A percentile compares a stretch with the other conserved stretches of the same genome.
Evolutionary conservation across 441 rosid genomes (phyloP).

Genomic region (Eruca vesicaria): DNA sequence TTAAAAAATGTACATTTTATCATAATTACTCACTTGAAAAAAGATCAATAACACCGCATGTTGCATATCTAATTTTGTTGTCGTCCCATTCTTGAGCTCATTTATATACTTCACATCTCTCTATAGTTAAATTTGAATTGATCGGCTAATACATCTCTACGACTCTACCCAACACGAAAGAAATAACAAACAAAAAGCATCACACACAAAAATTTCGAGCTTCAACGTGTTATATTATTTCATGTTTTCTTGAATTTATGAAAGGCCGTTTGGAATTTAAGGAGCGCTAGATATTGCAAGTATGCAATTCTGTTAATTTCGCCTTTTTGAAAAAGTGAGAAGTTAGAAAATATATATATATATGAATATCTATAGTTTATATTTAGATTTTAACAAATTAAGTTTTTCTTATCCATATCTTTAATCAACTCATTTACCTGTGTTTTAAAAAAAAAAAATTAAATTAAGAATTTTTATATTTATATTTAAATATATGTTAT

Average conservation of each 20-base stretch:
- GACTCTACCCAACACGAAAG: background rate
- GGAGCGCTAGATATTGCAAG: background rate
- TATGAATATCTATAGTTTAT: background rate
- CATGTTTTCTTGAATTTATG: background rate
- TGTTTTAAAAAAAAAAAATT: background rate
- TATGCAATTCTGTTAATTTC: background rate
- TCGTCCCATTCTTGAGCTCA: no score
- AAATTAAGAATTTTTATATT: background rate
- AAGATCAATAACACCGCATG: no score
- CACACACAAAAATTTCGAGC: no score
- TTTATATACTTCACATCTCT: no score
- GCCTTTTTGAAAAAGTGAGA: background rate
- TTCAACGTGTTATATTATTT: no score
- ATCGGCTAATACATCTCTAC: background rate
- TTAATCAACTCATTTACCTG: background rate
- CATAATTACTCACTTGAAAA: no score
- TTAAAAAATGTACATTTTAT: no score
- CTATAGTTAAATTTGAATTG: background rate
- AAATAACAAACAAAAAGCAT: background rate
- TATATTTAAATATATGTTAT: no score
- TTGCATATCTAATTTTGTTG: no score
- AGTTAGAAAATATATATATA: background rate
- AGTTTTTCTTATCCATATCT: background rate
- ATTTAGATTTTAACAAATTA: background rate
- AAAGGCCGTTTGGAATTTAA: background rate